phyloP scores from a whole-genome alignment of 176 grass and related monocot species.

The Pharus latifolius region DNA sequence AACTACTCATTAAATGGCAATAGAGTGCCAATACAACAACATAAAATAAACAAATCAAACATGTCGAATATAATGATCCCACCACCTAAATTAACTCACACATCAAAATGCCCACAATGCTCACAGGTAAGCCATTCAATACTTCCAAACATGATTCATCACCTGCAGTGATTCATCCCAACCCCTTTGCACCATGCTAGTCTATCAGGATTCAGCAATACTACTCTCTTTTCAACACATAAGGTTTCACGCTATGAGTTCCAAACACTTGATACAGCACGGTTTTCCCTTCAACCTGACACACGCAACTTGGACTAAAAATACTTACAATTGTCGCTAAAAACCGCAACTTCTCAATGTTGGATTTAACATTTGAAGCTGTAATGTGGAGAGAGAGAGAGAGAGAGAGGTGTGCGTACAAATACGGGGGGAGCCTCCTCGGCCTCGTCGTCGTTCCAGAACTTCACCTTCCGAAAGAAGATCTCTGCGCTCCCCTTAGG shows the following conservation, averaged over 20 bases:
- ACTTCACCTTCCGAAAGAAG: slow-evolving; percentile 99
- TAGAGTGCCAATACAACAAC: not conserved
- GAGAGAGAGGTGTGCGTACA: slow-evolving; percentile 36
- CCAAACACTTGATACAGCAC: not conserved
- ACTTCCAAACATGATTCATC: not conserved
- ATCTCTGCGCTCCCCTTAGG: slow-evolving; percentile 97
- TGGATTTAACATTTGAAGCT: not conserved
- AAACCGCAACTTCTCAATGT: not conserved
- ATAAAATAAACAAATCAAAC: not conserved
- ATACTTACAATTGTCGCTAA: not conserved
- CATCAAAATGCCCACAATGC: too few species aligned
- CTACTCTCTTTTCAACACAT: not conserved
- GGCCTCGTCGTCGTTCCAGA: slow-evolving; percentile 97
- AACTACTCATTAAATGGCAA: not conserved
- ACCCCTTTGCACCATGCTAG: not conserved
- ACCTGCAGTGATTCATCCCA: not conserved
- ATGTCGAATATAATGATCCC: not conserved
- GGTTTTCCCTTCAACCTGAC: not conserved
- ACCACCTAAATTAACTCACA: too few species aligned
- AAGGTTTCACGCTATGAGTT: not conserved
- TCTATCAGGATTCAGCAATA: not conserved
- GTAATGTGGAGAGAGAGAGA: not conserved
- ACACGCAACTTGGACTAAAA: not conserved
- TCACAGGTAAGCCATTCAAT: too few species aligned
- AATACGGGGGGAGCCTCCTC: slow-evolving; percentile 98